Evolutionary conservation across 192 early-diverging fungal species (phyloP), one percentile per base, ranked within the genome.

Genomic region (Mycoemilia scoparia): DNA sequence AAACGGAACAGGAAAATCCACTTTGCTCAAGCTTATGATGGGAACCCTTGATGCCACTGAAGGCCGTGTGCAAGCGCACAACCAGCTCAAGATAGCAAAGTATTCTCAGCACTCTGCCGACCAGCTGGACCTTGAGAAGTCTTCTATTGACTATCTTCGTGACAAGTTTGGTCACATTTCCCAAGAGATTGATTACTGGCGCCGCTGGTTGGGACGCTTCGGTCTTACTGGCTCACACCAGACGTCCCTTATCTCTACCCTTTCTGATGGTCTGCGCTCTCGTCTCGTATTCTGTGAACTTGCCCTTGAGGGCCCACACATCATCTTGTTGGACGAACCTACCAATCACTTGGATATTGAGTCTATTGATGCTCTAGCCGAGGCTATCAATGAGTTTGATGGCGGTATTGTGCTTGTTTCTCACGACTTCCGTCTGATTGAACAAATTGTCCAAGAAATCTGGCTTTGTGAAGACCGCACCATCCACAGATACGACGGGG

Each of bases 21-120:
- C 93, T 2, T 71, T 98, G 38, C 72, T 98, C 37, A 98, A 98
- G 73, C 65, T 98, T 34, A 96, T 98, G 89, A 73, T 71, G 25
- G 79, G 82, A 32, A 79, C 85, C 41, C 71, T 98, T 16, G 67
- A 69, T 25, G 73, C 91, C 14, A 87, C 78, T 10, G 49, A 54
- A 34, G 93, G 93, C 30, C 76, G 78, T 47, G 76, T 98, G 46
- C 65, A 76, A 40, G 76, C 83, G 23, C 90, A 98, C 65, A 81
- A 79, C 29, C 65, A 79, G 51, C 69, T 98, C 30, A 98, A 92
- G 74, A 69, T 98, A 45, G 85, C 73, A 35, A 83, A 83, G 53
- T 98, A 98, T 78, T 79, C 70, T 53, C 93, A 98, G 70, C 93
- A 98, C 73, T 83, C 86, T 42, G 80, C 81, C 31, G 93, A 98